Conservation (phyloP, 2,329 filamentous ascomycete species). For the Microcyclospora pomicola region DNA sequence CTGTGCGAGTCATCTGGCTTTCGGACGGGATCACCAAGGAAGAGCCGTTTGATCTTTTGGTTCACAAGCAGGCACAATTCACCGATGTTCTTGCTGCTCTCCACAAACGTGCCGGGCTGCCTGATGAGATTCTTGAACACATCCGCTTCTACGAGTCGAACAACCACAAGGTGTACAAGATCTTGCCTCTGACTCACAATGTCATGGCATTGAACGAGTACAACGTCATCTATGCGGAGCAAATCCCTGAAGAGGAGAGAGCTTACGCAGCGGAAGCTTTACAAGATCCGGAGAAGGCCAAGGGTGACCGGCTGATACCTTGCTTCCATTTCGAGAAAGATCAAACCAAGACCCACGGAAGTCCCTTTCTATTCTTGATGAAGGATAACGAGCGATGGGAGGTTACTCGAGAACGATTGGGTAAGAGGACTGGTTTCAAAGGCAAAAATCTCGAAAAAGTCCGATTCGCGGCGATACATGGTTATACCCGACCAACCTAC, state of each 20-base stretch:
- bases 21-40: conserved; percentile 87
- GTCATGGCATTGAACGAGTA: conserved; percentile 83
- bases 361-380: conserved; percentile 82
- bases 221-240: conserved; percentile 65
- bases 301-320: conserved; percentile 55
- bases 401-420: conserved; percentile 87
- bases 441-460: conserved; percentile 98
- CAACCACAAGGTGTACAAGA: conserved; percentile 69
- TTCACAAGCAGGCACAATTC: conserved; percentile 72
- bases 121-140: conserved; percentile 58
- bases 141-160: conserved; percentile 75
- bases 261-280: conserved; percentile 6
- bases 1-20: conserved; percentile 67
- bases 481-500: conserved; percentile 66
- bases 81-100: conserved; percentile 64
- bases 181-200: conserved; percentile 53
- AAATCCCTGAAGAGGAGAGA: conserved; percentile 55
- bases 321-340: conserved; percentile 93
- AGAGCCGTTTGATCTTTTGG: conserved; percentile 70
- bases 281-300: conserved; percentile 37
- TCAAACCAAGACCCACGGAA: conserved; percentile 65
- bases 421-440: conserved; percentile 84
- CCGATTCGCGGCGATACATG: conserved; percentile 72
- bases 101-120: conserved; percentile 65
- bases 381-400: conserved; percentile 76